Evolutionary conservation across 2,329 filamentous ascomycete species (phyloP).

Genomic region (Claviceps humidiphila): DNA sequence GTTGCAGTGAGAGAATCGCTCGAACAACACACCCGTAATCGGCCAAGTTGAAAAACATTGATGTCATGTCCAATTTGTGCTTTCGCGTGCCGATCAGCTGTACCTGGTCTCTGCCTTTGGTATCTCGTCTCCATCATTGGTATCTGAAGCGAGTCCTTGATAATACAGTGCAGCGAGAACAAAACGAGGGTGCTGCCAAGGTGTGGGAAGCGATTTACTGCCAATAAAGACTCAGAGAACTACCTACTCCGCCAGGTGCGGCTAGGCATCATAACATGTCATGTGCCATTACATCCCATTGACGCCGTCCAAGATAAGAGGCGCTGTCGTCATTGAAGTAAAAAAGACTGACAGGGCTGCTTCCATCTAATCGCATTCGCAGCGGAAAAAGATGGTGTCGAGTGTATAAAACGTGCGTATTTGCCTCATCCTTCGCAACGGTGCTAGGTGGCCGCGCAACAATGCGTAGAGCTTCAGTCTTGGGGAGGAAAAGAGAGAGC

Average conservation of each 20-base stretch:
- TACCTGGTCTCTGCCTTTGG: background rate
- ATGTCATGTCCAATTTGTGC: background rate
- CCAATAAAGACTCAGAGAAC: slow-evolving; percentile 4
- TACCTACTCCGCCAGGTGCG: background rate
- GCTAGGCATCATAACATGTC: background rate
- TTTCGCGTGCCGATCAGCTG: background rate
- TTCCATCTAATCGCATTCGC: background rate
- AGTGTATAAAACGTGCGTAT: background rate
- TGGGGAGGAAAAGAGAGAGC: background rate
- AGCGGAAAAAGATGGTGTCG: background rate
- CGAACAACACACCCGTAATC: background rate
- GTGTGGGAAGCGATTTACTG: slow-evolving; percentile 1
- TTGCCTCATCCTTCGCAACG: background rate
- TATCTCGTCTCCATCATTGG: background rate
- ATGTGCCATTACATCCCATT: background rate
- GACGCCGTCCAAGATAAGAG: slow-evolving; percentile 3
- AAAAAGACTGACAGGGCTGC: background rate
- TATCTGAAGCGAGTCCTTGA: background rate
- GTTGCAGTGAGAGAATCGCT: background rate
- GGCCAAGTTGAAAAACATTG: background rate
- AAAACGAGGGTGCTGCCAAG: background rate
- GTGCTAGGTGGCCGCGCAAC: background rate
- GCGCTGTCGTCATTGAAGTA: background rate
- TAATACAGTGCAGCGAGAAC: background rate
- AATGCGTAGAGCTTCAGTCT: background rate